Base-by-base conservation (phyloP, 2,329 filamentous ascomycete genomes). In the Fusarium neocosmosporiellum region DNA sequence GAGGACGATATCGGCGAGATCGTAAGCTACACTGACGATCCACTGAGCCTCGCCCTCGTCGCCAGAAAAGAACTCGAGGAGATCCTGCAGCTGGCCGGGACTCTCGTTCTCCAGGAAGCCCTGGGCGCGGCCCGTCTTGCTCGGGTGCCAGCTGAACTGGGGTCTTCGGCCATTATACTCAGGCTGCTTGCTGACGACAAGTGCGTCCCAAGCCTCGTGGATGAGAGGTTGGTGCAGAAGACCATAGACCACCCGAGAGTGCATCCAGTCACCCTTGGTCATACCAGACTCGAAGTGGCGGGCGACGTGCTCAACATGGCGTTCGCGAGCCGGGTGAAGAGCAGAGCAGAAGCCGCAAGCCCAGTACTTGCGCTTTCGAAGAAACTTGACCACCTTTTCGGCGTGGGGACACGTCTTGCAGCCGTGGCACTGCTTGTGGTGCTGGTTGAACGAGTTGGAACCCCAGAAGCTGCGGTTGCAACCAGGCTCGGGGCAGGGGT, bases 401-500 rank as follows among this genome's bases (percentile, higher is more conserved):
- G 90, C 89, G 74, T 92, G 90, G 7, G 90, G 90, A 71, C 90
- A 92, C 5, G 89, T 89, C 77, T 89, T 89, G 81, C 89, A 91
- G 69, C 88, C 87, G 77, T 92, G 90, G 66, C 89, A 88, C 64
- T 90, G 88, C 76, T 90, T 91, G 82, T 92, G 90, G 72, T 92
- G 90, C 78, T 91, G 89, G 73, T 91, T 90, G 80, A 92, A 92
- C 6, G 89, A 90, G 78, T 92, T 92, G 73, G 90, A 89, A 11
- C 90, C 89, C 85, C 89, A 91, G 80, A 92, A 91, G 77, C 89
- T 90, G 75, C 90, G 88, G 80, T 91, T 91, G 81, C 91, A 92
- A 72, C 84, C 84, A 10, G 84, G 84, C 72, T 90, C 90, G 7
- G 90, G 90, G 75, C 90, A 92, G 14, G 90, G 89, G 79, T 91